A percentile compares a stretch with the other conserved stretches of the same genome.
phyloP scores from a whole-genome alignment of 2,329 filamentous ascomycete genomes.

The Chaetomium globosum region DNA sequence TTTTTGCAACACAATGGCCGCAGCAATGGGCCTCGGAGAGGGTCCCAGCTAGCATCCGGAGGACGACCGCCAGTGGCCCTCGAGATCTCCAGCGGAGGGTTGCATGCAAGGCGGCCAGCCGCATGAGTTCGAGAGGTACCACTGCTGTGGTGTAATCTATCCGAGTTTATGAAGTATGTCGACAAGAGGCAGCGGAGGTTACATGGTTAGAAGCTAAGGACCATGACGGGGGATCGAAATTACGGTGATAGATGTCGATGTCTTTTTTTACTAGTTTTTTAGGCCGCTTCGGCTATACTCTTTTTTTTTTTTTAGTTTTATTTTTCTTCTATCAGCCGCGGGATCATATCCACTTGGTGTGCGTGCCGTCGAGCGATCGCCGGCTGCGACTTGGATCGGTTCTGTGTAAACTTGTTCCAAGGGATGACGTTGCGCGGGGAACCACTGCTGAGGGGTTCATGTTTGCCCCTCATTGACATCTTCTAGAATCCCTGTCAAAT shows the following conservation, averaged over 20 bases:
- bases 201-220: neutral
- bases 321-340: neutral
- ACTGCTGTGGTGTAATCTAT: constrained; percentile 31
- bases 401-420: neutral
- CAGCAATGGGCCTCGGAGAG: constrained; percentile 31
- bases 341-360: constrained; percentile 7
- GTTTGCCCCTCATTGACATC: constrained; percentile 29
- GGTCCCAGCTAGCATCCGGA: constrained; percentile 27
- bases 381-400: constrained; percentile 10
- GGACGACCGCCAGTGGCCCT: constrained; percentile 25
- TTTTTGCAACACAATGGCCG: constrained; percentile 25
- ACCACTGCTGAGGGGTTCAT: constrained; percentile 19
- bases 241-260: constrained; percentile 17
- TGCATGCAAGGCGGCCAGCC: constrained; percentile 30
- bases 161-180: constrained; percentile 14
- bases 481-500: constrained; percentile 8
- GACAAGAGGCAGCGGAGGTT: constrained; percentile 9
- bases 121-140: constrained; percentile 26
- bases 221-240: constrained; percentile 4
- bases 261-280: constrained; percentile 1
- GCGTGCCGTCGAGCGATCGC: constrained; percentile 4
- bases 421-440: constrained; percentile 30
- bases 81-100: constrained; percentile 25
- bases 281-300: neutral
- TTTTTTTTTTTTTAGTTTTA: neutral